Percentiles rank a stretch among this genome's conserved stretches.
phyloP scores from a whole-genome alignment of 2,329 filamentous ascomycete species.

The Fusarium mangiferae region DNA sequence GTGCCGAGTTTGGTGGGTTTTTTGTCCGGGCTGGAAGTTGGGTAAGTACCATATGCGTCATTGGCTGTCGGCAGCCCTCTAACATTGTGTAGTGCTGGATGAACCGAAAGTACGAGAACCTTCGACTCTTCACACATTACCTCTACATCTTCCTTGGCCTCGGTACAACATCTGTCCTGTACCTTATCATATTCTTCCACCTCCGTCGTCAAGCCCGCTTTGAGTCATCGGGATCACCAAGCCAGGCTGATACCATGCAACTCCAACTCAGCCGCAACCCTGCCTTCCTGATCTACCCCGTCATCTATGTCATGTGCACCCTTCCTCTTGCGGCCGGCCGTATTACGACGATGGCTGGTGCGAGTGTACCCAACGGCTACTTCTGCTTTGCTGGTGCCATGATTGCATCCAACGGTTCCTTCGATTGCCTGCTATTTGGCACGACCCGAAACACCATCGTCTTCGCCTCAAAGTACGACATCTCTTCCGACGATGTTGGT shows the following conservation, averaged over 20 bases:
- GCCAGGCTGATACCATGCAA: conserved; percentile 20
- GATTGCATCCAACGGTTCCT: conserved; percentile 66
- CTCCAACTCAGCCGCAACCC: conserved; percentile 52
- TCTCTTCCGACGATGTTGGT: conserved; percentile 58
- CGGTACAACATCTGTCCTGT: conserved; percentile 52
- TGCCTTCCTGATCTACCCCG: conserved; percentile 73
- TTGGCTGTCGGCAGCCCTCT: neutral
- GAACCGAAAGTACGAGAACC: conserved; percentile 60
- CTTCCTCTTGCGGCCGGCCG: conserved; percentile 72
- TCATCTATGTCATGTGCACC: conserved; percentile 77
- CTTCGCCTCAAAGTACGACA: conserved; percentile 52
- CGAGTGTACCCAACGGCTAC: conserved; percentile 61
- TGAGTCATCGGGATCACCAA: conserved; percentile 6
- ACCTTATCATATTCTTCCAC: conserved; percentile 54
- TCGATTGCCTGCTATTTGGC: conserved; percentile 65
- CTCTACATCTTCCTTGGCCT: conserved; percentile 68
- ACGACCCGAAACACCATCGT: conserved; percentile 64
- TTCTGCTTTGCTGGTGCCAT: conserved; percentile 69
- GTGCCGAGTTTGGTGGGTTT: conserved; percentile 55
- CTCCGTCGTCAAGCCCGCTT: conserved; percentile 45
- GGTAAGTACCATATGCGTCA: conserved; percentile 50
- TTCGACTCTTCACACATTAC: conserved; percentile 71
- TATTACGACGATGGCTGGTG: conserved; percentile 69
- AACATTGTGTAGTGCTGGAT: conserved; percentile 67
- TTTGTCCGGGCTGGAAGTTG: conserved; percentile 75